These are phyloP conservation scores for Rhazya stricta DNA, from an alignment of 257 asterid genomes.

Conservation along the genomic window DNA sequence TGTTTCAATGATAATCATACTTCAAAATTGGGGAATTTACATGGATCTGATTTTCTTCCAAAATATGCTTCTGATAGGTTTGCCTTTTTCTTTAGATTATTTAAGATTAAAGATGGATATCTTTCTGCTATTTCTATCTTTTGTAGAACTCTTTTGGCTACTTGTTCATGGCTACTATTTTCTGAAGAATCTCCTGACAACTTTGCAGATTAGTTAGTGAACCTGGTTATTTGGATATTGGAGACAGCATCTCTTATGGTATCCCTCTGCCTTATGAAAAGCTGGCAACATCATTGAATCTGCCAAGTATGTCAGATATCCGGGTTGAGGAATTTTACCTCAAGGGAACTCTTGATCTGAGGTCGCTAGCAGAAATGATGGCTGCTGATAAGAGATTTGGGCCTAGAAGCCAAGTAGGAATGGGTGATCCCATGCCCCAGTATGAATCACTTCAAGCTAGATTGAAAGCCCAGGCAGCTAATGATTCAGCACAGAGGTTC, in stretches of 20 bases:
- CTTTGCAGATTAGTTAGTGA: slow-evolving; percentile 68
- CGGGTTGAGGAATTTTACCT: slow-evolving; percentile 86
- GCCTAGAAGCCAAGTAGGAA: slow-evolving; percentile 53
- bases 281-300: slow-evolving; percentile 55
- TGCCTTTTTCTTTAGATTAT: slow-evolving; percentile 17
- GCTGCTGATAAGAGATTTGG: slow-evolving; percentile 61
- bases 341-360: slow-evolving; percentile 96
- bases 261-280: slow-evolving; percentile 91
- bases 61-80: slow-evolving; percentile 72
- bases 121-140: not conserved
- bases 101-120: not conserved
- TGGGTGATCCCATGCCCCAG: slow-evolving; percentile 69
- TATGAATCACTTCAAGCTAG: slow-evolving; percentile 88
- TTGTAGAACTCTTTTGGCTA: not conserved
- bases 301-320: slow-evolving; percentile 76
- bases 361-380: slow-evolving; percentile 94
- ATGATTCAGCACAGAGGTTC: slow-evolving; percentile 52
- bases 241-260: slow-evolving; percentile 85
- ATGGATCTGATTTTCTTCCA: slow-evolving; percentile 50
- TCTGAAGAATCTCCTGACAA: not conserved
- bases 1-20: slow-evolving; percentile 41
- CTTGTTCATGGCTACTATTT: not conserved
- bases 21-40: slow-evolving; percentile 47
- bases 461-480: slow-evolving; percentile 50
- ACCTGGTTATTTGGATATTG: slow-evolving; percentile 84